Evolutionary conservation across 2,329 filamentous ascomycete genomes (phyloP).

Genomic region (Lachnellula suecica): DNA sequence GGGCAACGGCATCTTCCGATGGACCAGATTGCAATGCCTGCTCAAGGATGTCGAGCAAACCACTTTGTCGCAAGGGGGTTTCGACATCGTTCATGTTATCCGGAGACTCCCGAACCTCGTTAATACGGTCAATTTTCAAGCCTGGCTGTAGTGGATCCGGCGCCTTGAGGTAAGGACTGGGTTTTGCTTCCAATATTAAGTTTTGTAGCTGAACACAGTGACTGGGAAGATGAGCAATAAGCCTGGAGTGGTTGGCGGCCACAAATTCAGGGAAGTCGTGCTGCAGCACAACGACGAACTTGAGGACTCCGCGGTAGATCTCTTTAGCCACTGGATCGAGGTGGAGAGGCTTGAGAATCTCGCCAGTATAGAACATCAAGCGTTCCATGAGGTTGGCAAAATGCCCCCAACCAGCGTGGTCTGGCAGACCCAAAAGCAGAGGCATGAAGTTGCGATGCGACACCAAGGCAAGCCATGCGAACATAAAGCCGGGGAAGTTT

Average conservation of each 20-base stretch:
- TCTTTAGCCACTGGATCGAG: conserved; percentile 72
- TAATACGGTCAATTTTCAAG: conserved; percentile 73
- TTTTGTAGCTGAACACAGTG: conserved; percentile 89
- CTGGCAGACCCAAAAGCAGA: conserved; percentile 66
- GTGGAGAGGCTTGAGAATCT: conserved; percentile 73
- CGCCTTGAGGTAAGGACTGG: conserved; percentile 65
- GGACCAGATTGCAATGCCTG: conserved; percentile 60
- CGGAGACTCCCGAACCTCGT: conserved; percentile 70
- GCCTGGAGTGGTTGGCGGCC: conserved; percentile 78
- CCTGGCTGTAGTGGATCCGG: conserved; percentile 72
- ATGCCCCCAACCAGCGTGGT: conserved; percentile 70
- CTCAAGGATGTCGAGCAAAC: conserved; percentile 59
- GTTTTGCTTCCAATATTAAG: conserved; percentile 79
- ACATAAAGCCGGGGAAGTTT: conserved; percentile 79
- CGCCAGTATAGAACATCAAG: conserved; percentile 71
- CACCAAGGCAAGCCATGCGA: conserved; percentile 80
- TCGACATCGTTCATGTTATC: conserved; percentile 60
- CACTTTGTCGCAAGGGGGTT: conserved; percentile 49
- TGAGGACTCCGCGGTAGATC: conserved; percentile 79
- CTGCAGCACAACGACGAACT: conserved; percentile 80
- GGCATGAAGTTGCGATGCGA: conserved; percentile 86
- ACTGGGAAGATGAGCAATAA: conserved; percentile 78
- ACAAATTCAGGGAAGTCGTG: conserved; percentile 96
- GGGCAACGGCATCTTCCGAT: conserved; percentile 71
- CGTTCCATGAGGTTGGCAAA: conserved; percentile 74